A percentile compares a stretch with the other conserved stretches of the same genome.
Conservation (phyloP, 75 land plant genomes). For the Azolla pinnata region DNA sequence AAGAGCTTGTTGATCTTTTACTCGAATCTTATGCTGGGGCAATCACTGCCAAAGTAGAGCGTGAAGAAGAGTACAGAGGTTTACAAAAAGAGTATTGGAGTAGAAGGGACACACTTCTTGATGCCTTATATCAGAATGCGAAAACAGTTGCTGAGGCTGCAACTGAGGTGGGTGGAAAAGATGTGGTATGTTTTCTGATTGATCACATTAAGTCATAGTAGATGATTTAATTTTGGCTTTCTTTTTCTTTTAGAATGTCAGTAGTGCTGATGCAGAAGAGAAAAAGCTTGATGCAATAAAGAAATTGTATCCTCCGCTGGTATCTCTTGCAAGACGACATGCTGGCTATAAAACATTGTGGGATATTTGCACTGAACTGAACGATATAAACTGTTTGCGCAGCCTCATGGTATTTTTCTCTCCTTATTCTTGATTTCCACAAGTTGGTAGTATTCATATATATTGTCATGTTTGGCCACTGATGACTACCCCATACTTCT, state of each 20-base stretch:
- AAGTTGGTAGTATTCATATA: not conserved
- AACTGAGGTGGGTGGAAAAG: slow-evolving; percentile 51
- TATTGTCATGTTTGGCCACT: not conserved
- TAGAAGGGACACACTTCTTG: slow-evolving; percentile 66
- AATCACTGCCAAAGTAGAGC: slow-evolving; percentile 69
- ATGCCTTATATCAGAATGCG: slow-evolving; percentile 49
- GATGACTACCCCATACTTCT: too few species aligned
- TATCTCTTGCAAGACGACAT: slow-evolving; percentile 70
- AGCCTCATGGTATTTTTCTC: slow-evolving; percentile 58
- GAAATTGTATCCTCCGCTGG: slow-evolving; percentile 36
- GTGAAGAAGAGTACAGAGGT: slow-evolving; percentile 66
- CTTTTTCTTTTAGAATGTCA: slow-evolving; percentile 9
- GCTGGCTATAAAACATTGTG: slow-evolving; percentile 77
- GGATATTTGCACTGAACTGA: slow-evolving; percentile 71
- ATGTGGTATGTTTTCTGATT: not conserved
- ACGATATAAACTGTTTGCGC: slow-evolving; percentile 57
- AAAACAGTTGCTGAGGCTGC: slow-evolving; percentile 34
- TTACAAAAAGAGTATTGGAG: slow-evolving; percentile 55
- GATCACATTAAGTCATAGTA: not conserved
- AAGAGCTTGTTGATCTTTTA: slow-evolving; percentile 57
- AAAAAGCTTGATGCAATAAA: slow-evolving; percentile 32
- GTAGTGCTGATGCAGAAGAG: slow-evolving; percentile 25
- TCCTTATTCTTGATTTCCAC: not conserved
- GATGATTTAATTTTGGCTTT: not conserved
- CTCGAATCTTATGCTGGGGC: slow-evolving; percentile 70